These are phyloP conservation scores for Isatis tinctoria DNA, from an alignment of 345 rosid genomes.

Conservation along the genomic window DNA sequence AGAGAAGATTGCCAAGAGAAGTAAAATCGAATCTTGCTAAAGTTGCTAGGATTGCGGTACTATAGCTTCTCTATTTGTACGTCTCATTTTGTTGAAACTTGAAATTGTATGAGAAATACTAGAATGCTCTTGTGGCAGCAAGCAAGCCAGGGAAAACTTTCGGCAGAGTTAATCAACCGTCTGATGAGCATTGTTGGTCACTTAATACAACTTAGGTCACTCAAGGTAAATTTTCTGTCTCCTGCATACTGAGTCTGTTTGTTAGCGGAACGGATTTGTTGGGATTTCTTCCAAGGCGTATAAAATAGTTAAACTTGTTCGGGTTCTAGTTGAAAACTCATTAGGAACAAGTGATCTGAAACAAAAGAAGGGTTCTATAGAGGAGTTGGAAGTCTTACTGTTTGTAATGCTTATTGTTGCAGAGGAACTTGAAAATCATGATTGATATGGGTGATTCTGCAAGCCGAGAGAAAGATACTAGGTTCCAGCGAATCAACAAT, in stretches of 20 bases:
- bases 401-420: slow-evolving; percentile 21
- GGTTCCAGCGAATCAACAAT: slow-evolving; percentile 72
- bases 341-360: neutral
- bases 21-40: slow-evolving; percentile 69
- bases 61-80: neutral
- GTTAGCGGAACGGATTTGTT: neutral
- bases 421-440: slow-evolving; percentile 93
- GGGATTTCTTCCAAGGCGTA: neutral
- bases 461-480: slow-evolving; percentile 74
- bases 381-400: neutral
- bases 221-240: slow-evolving; percentile 52
- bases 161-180: slow-evolving; percentile 76
- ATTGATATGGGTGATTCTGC: slow-evolving; percentile 62
- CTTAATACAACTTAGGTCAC: slow-evolving; percentile 86
- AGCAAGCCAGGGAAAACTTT: slow-evolving; percentile 86
- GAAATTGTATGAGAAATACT: slow-evolving; percentile 5
- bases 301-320: neutral
- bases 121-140: slow-evolving; percentile 41
- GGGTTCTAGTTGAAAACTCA: neutral
- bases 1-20: slow-evolving; percentile 82
- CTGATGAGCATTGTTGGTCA: slow-evolving; percentile 92
- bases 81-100: neutral
- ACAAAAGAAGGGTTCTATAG: neutral
- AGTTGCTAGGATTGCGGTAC: slow-evolving; percentile 58
- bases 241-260: neutral